Conservation (phyloP, 1,284 basidiomycete species). For the Naganishia albida region DNA sequence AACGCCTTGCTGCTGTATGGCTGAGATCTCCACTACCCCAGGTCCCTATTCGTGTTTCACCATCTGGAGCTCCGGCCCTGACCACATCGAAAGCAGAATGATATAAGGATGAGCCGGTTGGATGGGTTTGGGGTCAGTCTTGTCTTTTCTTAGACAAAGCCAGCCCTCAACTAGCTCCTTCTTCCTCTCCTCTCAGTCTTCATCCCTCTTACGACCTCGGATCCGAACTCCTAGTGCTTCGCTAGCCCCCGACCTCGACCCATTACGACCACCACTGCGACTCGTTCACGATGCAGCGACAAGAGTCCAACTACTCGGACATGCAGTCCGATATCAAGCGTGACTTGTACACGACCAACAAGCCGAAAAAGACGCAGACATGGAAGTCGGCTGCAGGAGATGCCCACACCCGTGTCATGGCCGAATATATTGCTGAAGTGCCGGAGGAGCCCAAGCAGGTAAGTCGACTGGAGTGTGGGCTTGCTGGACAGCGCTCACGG, state of each 20-base stretch:
- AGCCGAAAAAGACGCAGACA: constrained; percentile 13
- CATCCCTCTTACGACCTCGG: background rate
- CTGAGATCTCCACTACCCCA: background rate
- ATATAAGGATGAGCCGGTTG: constrained; percentile 28
- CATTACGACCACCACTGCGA: background rate
- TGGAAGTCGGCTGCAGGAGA: constrained; percentile 26
- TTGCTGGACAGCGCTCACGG: background rate
- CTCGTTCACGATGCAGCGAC: constrained; percentile 27
- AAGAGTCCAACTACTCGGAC: constrained; percentile 33
- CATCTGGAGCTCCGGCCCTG: constrained; percentile 3
- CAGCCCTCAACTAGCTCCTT: constrained; percentile 7
- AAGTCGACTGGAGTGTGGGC: background rate
- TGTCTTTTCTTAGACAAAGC: constrained; percentile 13
- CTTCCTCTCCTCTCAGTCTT: constrained; percentile 10
- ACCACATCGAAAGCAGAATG: constrained; percentile 9
- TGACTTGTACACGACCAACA: constrained; percentile 8
- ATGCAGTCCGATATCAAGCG: constrained; percentile 32
- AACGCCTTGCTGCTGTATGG: constrained; percentile 6
- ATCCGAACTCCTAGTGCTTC: background rate
- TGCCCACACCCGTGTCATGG: constrained; percentile 26
- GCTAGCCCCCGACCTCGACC: background rate
- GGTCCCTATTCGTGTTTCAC: background rate
- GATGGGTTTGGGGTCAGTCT: background rate
- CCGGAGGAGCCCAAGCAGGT: constrained; percentile 19
- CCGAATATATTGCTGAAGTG: constrained; percentile 28